Evolutionary conservation across 75 land plant species (phyloP), one percentile per base, ranked within the genome.

Genomic region (Selaginella tamariscina): DNA sequence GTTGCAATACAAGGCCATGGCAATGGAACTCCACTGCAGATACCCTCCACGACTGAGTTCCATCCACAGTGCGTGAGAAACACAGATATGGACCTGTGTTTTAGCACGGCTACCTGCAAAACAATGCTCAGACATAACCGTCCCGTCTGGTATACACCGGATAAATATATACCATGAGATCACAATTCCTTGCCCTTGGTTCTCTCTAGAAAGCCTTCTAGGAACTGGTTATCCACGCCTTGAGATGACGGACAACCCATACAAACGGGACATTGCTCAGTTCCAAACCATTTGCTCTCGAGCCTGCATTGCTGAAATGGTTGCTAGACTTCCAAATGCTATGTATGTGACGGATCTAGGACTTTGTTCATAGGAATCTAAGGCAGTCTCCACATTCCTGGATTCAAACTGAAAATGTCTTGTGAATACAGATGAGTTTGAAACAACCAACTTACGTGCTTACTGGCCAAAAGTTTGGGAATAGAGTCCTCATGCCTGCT

Each of bases 11-110:
- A 32, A 0, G 85, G 82, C 69, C 75, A 27, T 2, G 70, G 24
- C 11, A 71, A 26, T 1, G 67, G 56, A 21, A 77, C 71, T 39
- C 85, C 82, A 44, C 13, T 22, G 2, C 28, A 1, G 0, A 79
- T 67, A 0, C 72, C 33, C 31, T 83, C 85, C 11, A 83, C 32
- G 1, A 70, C 70, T 0, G 86, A 84, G 22, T 91, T 91, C 91
- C 88, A 87, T 13, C 96, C 88, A 64, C 88, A 83, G 64, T 85
- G 91, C 0, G 84, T 83, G 27, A 88, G 71, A 66, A 88, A 85
- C 0, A 71, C 82, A 22, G 83, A 85, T 21, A 78, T 56, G 2
- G 88, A 66, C 5, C 66, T 63, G 65, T 91, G 88, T 18, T 71
- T 65, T 0, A 87, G 82, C 0, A 91, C 85, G 49, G 5, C 11